phyloP scores from a whole-genome alignment of 169 alveolate genomes.

The Plasmodium vivax region DNA sequence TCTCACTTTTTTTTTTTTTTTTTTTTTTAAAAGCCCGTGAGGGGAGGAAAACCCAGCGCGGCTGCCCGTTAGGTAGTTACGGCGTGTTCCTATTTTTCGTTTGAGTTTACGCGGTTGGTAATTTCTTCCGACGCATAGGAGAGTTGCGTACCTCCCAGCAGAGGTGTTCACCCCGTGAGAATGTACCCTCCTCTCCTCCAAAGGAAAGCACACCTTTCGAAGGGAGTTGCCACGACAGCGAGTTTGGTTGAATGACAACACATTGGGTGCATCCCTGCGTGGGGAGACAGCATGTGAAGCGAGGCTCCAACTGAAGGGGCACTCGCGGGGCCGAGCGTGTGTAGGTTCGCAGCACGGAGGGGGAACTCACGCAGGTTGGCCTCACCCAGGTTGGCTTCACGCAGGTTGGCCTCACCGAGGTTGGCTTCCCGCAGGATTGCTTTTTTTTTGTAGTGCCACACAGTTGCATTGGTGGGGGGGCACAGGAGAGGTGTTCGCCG shows the following conservation, averaged over 20 bases:
- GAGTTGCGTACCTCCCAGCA: background rate
- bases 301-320: background rate
- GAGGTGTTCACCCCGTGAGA: background rate
- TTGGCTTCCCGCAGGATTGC: background rate
- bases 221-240: background rate
- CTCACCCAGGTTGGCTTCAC: background rate
- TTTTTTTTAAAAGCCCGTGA: background rate
- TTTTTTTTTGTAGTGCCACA: background rate
- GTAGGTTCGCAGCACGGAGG: background rate
- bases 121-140: background rate
- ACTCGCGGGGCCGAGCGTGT: background rate
- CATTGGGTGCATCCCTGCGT: background rate
- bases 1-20: background rate
- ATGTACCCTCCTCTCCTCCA: background rate
- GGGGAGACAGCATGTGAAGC: background rate
- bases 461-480: background rate
- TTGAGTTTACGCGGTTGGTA: background rate
- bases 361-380: background rate
- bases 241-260: background rate
- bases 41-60: background rate
- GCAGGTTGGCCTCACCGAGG: too few relatives aligned
- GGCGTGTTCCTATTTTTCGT: background rate
- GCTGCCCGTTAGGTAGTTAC: background rate
- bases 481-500: background rate
- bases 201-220: background rate